Evolutionary conservation across 2,329 filamentous ascomycete genomes (phyloP), one percentile per base, ranked within the genome.

Genomic region (Phoma herbarum): DNA sequence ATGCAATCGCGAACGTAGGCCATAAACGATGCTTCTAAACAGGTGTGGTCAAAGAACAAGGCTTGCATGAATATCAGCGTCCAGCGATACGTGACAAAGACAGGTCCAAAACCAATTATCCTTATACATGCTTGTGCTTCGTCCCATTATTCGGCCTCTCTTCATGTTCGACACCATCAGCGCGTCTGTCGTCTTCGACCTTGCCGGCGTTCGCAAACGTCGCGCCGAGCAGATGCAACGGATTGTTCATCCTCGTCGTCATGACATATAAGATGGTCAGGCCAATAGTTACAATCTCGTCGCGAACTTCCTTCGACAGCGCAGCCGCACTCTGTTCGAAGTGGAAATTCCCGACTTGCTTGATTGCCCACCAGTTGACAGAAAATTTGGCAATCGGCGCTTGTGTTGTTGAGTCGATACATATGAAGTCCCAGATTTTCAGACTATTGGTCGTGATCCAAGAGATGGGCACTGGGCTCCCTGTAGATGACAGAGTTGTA

Each of bases 341-440:
- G 23, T 62, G 48, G 25, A 69, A 62, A 20, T 64, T 65, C 1
- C 67, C 67, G 9, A 69, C 61, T 43, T 64, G 47, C 53, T 61
- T 67, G 20, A 68, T 4, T 1, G 64, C 62, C 65, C 65, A 69
- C 16, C 45, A 43, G 26, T 68, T 68, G 16, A 59, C 60, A 0
- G 52, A 52, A 39, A 69, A 61, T 42, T 65, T 67, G 6, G 67
- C 67, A 28, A 69, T 62, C 4, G 65, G 50, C 7, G 58, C 22
- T 20, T 69, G 67, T 3, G 62, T 62, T 1, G 26, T 44, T 11
- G 57, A 54, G 23, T 69, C 58, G 10, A 69, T 41, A 28, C 67
- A 69, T 2, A 69, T 46, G 18, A 66, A 68, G 25, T 67, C 55
- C 67, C 65, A 69, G 14, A 51, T 39, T 33, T 67, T 69, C n/a